phyloP scores from a whole-genome alignment of 1,284 basidiomycete genomes.

The Anthracocystis panici-leucophaei region DNA sequence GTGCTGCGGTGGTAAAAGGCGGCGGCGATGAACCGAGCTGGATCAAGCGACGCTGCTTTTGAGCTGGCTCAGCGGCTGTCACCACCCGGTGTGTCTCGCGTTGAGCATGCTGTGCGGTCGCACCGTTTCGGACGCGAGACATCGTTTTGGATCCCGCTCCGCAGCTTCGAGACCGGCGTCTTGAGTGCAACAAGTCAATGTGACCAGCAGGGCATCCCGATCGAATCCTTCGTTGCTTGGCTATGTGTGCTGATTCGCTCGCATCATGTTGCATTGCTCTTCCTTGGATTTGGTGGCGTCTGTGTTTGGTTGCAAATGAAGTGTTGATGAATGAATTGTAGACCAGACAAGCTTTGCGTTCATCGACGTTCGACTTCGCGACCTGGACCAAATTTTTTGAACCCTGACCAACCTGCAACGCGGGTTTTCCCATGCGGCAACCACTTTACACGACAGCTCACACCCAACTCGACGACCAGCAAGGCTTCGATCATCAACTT shows the following conservation, averaged over 20 bases:
- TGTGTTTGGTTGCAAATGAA: slow-evolving; percentile 6
- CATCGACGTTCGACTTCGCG: slow-evolving; percentile 16
- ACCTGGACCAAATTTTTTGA: slow-evolving; percentile 10
- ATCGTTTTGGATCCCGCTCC: background rate
- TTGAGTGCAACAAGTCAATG: background rate
- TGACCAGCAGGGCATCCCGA: background rate
- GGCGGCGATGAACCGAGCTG: slow-evolving; percentile 31
- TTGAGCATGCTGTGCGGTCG: background rate
- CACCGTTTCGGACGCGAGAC: slow-evolving; percentile 1
- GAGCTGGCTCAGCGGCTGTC: background rate
- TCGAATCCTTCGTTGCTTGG: background rate
- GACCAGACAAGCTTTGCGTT: background rate
- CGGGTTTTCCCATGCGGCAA: background rate
- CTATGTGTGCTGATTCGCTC: background rate
- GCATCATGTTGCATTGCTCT: background rate
- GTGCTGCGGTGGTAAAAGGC: slow-evolving; percentile 24
- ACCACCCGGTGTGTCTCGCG: background rate
- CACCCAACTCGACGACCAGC: background rate
- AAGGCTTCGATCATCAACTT: background rate
- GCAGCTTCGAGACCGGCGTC: background rate
- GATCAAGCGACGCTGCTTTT: slow-evolving; percentile 22
- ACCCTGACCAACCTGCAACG: slow-evolving; percentile 9
- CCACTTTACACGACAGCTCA: slow-evolving; percentile 13
- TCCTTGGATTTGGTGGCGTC: background rate
- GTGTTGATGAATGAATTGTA: background rate